Evolutionary conservation across 2,329 filamentous ascomycete species (phyloP).

Genomic region (Akanthomyces dipterigenus): DNA sequence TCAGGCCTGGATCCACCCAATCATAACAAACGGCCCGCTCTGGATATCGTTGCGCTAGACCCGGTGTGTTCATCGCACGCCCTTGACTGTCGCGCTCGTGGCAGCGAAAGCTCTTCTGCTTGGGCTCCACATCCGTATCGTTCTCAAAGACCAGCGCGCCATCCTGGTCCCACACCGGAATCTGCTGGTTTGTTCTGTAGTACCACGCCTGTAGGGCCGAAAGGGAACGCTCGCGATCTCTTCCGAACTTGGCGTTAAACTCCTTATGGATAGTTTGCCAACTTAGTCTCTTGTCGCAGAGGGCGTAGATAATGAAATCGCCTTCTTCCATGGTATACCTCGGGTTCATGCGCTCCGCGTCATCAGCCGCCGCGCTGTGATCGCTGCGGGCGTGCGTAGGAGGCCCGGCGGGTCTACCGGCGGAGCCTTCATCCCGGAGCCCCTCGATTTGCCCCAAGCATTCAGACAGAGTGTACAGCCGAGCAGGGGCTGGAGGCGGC

Average conservation of each 20-base stretch:
- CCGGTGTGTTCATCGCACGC: constrained; percentile 29
- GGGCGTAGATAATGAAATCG: constrained; percentile 37
- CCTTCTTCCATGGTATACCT: constrained; percentile 37
- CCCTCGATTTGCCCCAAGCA: neutral
- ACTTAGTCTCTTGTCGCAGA: constrained; percentile 35
- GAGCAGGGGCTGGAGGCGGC: constrained; percentile 16
- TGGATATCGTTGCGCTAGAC: constrained; percentile 36
- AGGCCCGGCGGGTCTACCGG: constrained; percentile 20
- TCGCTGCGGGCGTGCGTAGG: no score
- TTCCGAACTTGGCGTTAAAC: constrained; percentile 31
- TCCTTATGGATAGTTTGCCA: constrained; percentile 34
- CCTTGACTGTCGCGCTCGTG: constrained; percentile 28
- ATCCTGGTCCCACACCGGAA: constrained; percentile 33
- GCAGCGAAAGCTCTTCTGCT: constrained; percentile 31
- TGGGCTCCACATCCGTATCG: constrained; percentile 31
- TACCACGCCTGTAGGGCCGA: constrained; percentile 37
- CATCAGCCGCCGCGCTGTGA: constrained; percentile 27
- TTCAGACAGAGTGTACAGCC: constrained; percentile 13
- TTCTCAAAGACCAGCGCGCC: constrained; percentile 33
- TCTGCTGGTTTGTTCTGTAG: constrained; percentile 35
- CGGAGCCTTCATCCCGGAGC: constrained; percentile 17
- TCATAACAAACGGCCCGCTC: constrained; percentile 38
- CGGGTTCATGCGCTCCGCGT: constrained; percentile 34
- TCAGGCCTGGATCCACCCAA: constrained; percentile 36
- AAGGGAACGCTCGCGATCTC: constrained; percentile 29